These are phyloP conservation scores for Pseudopediastrum boryanum DNA, from an alignment of 139 green algal species.

Conservation along the genomic window DNA sequence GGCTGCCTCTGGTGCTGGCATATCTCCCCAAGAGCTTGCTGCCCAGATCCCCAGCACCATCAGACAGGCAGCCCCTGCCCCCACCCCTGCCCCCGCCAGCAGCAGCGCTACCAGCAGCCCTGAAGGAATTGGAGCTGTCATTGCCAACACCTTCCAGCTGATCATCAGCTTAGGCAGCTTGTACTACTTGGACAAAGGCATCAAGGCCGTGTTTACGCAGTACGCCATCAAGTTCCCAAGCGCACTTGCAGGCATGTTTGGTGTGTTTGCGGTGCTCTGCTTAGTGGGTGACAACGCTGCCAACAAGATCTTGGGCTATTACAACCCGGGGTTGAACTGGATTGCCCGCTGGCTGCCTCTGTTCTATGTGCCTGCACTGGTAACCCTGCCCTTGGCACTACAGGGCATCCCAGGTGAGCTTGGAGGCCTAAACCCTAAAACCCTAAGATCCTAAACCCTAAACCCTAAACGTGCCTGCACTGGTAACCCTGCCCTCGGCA, in stretches of 20 bases:
- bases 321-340: constrained; percentile 77
- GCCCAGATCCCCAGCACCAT: background rate
- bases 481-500: constrained; percentile 82
- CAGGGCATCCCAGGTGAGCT: constrained; percentile 63
- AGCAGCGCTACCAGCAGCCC: background rate
- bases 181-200: constrained; percentile 51
- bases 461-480: constrained; percentile 81
- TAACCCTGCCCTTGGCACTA: constrained; percentile 79
- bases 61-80: background rate
- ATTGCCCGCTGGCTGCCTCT: constrained; percentile 87
- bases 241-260: constrained; percentile 68
- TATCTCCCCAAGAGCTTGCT: constrained; percentile 10
- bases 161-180: constrained; percentile 47
- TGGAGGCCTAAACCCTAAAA: too few species aligned
- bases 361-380: constrained; percentile 90
- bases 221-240: constrained; percentile 47
- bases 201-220: constrained; percentile 43
- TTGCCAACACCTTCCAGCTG: constrained; percentile 51
- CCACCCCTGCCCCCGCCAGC: background rate
- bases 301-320: constrained; percentile 49
- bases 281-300: constrained; percentile 46
- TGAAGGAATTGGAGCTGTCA: constrained; percentile 2
- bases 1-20: background rate
- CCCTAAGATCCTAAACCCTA: too few species aligned
- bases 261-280: constrained; percentile 49